Evolutionary conservation across 2,329 filamentous ascomycete species (phyloP).

Genomic region (Camillea tinctor): DNA sequence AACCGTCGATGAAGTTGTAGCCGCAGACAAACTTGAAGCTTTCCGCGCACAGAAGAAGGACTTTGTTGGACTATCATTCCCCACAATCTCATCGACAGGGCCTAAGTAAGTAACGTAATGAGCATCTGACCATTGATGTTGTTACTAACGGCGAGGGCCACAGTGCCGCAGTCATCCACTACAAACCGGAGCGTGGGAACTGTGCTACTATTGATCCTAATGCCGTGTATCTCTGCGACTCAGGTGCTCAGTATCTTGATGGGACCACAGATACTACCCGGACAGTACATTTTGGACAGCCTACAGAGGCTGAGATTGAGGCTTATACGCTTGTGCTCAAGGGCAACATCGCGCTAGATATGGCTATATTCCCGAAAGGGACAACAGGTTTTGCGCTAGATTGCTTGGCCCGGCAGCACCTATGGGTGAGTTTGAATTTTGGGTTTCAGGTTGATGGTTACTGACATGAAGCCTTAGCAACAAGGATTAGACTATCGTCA

Average conservation of each 20-base stretch:
- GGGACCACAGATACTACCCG: slow-evolving; percentile 95
- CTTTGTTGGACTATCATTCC: slow-evolving; percentile 89
- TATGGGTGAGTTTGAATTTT: slow-evolving; percentile 67
- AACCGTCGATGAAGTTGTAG: slow-evolving; percentile 81
- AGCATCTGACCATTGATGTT: not conserved
- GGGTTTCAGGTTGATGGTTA: not conserved
- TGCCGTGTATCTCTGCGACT: slow-evolving; percentile 92
- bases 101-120: slow-evolving; percentile 52
- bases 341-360: slow-evolving; percentile 86
- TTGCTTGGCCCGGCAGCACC: slow-evolving; percentile 79
- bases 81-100: slow-evolving; percentile 93
- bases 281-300: slow-evolving; percentile 86
- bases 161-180: slow-evolving; percentile 94
- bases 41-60: slow-evolving; percentile 66
- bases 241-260: slow-evolving; percentile 92
- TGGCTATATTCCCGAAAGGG: slow-evolving; percentile 87
- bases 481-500: slow-evolving; percentile 93
- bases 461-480: slow-evolving; percentile 37
- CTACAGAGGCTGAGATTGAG: slow-evolving; percentile 78
- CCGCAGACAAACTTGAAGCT: slow-evolving; percentile 85
- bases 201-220: slow-evolving; percentile 83
- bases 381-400: slow-evolving; percentile 93
- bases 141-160: slow-evolving; percentile 6
- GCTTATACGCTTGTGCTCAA: slow-evolving; percentile 94
- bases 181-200: slow-evolving; percentile 79